Percentiles rank a stretch among this genome's conserved stretches.
These are phyloP conservation scores for Ehretia macrophylla DNA, from an alignment of 257 asterid genomes.

Conservation along the genomic window DNA sequence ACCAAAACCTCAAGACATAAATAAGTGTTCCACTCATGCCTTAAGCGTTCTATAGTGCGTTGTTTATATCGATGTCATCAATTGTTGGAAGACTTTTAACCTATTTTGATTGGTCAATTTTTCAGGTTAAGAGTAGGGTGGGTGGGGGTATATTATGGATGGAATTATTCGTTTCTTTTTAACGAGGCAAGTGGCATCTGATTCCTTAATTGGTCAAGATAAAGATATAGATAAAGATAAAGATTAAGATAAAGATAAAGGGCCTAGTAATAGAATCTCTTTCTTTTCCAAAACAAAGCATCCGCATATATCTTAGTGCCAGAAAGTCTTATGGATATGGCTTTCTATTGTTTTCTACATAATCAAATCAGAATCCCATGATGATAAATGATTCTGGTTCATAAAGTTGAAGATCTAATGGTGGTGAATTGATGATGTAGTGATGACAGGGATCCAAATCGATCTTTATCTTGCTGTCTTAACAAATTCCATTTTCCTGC, in stretches of 20 bases:
- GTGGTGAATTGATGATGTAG: no score
- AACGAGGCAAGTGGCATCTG: slow-evolving; percentile 17
- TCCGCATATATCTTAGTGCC: background rate
- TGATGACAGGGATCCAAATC: background rate
- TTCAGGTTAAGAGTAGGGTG: background rate
- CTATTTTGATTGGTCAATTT: background rate
- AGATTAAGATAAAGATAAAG: background rate
- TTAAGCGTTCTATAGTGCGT: no score
- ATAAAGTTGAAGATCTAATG: background rate
- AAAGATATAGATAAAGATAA: no score
- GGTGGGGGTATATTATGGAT: background rate
- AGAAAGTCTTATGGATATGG: background rate
- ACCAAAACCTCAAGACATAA: no score
- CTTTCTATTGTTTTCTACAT: background rate
- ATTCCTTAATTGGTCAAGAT: slow-evolving; percentile 20
- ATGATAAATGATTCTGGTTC: background rate
- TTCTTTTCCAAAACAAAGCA: background rate
- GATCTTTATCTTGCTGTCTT: background rate
- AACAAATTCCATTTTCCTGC: background rate
- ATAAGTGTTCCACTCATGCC: no score
- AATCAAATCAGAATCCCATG: no score
- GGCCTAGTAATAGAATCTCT: background rate
- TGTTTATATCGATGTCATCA: no score
- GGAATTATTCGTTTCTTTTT: background rate
- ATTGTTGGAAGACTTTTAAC: no score